Evolutionary conservation across 1,284 basidiomycete genomes (phyloP).

Genomic region (Sutorius eximius): DNA sequence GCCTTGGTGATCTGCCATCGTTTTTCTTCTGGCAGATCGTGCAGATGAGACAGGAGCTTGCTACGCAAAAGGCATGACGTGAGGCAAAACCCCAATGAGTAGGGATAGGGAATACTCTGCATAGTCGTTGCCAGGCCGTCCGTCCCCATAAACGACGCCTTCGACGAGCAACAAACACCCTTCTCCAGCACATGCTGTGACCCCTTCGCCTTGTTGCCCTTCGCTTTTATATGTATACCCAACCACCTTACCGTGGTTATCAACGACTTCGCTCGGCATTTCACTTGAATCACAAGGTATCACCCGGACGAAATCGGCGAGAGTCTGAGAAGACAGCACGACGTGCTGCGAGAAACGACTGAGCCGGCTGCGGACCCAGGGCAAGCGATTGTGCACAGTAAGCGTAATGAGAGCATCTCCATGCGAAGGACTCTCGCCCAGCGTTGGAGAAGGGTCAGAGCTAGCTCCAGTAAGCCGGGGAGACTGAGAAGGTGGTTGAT

Average conservation of each 20-base stretch:
- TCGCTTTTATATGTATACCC: slow-evolving; percentile 34
- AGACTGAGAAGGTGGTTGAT: slow-evolving; percentile 11
- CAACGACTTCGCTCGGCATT: slow-evolving; percentile 42
- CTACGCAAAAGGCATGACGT: slow-evolving; percentile 36
- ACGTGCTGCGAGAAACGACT: slow-evolving; percentile 66
- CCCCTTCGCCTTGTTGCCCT: slow-evolving; percentile 18
- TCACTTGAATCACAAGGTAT: slow-evolving; percentile 66
- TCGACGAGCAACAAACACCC: slow-evolving; percentile 63
- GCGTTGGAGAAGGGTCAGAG: not conserved
- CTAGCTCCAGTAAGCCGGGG: not conserved
- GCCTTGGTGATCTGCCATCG: slow-evolving; percentile 42
- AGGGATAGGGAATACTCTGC: slow-evolving; percentile 47
- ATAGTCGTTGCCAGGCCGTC: slow-evolving; percentile 49
- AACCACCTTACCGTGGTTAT: slow-evolving; percentile 36
- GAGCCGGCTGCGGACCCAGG: slow-evolving; percentile 62
- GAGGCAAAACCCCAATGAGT: not conserved
- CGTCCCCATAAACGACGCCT: slow-evolving; percentile 56
- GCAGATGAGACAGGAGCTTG: slow-evolving; percentile 48
- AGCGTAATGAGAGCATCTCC: slow-evolving; percentile 55
- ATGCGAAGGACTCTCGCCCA: slow-evolving; percentile 9
- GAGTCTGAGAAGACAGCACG: slow-evolving; percentile 66
- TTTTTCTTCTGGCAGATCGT: slow-evolving; percentile 38
- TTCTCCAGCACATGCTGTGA: slow-evolving; percentile 6
- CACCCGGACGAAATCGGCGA: slow-evolving; percentile 60
- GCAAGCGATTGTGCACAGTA: slow-evolving; percentile 57